phyloP scores from a whole-genome alignment of 805 yeast genomes.

The Wickerhamomyces hampshirensis region DNA sequence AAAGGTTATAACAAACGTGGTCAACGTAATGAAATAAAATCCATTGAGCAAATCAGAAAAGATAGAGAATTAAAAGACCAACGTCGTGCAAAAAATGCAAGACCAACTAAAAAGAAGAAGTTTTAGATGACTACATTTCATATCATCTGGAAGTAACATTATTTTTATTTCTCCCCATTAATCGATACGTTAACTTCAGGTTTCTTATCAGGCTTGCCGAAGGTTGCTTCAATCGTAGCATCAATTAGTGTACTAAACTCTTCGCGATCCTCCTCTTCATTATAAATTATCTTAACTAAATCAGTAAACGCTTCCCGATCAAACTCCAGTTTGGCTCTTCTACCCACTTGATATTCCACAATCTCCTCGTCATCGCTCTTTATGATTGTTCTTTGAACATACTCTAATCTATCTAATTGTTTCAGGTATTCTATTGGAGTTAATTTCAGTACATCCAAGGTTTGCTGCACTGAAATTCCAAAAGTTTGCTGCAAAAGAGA shows the following conservation, averaged over 20 bases:
- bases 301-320: constrained; percentile 20
- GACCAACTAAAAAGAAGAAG: constrained; percentile 51
- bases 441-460: constrained; percentile 10
- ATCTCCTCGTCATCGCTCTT: constrained; percentile 20
- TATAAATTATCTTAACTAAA: constrained; percentile 20
- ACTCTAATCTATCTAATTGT: constrained; percentile 22
- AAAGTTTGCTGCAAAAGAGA: constrained; percentile 35
- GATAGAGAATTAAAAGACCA: constrained; percentile 64
- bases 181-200: too few relatives aligned
- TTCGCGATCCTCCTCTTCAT: constrained; percentile 15
- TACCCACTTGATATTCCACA: constrained; percentile 26
- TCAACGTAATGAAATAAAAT: constrained; percentile 48
- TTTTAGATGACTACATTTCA: too few relatives aligned
- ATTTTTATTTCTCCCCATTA: too few relatives aligned
- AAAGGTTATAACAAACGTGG: constrained; percentile 49
- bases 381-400: constrained; percentile 19
- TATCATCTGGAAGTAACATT: too few relatives aligned
- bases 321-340: constrained; percentile 26
- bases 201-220: constrained; percentile 4
- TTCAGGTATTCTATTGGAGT: constrained; percentile 20
- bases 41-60: constrained; percentile 76
- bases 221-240: constrained; percentile 16
- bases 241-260: constrained; percentile 13
- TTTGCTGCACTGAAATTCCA: constrained; percentile 13
- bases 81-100: constrained; percentile 77